Evolutionary conservation across 2,329 filamentous ascomycete genomes (phyloP).

Genomic region (Chalara sp.): DNA sequence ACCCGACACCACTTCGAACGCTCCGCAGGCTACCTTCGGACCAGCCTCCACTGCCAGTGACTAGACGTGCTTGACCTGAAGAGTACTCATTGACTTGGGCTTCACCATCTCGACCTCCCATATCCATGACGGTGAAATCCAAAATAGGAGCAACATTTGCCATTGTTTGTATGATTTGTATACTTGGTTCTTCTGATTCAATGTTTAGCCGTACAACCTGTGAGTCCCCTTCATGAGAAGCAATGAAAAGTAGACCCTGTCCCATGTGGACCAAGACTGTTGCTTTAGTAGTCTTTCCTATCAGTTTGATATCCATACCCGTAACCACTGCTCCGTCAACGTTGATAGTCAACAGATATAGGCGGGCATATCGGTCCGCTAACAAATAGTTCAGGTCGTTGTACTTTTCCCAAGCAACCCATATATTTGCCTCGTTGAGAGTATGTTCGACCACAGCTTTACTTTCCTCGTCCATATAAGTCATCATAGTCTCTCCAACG

Average conservation of each 20-base stretch:
- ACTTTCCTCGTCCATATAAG: constrained; percentile 76
- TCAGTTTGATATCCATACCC: constrained; percentile 61
- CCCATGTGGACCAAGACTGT: constrained; percentile 74
- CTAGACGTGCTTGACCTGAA: constrained; percentile 87
- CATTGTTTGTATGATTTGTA: constrained; percentile 67
- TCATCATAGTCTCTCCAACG: constrained; percentile 72
- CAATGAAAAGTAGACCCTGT: constrained; percentile 70
- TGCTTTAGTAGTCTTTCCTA: constrained; percentile 66
- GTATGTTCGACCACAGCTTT: constrained; percentile 58
- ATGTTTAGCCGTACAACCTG: constrained; percentile 66
- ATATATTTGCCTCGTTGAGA: constrained; percentile 71
- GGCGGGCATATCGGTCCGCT: constrained; percentile 80
- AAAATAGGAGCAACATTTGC: constrained; percentile 85
- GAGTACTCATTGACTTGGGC: constrained; percentile 83
- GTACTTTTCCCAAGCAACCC: constrained; percentile 84
- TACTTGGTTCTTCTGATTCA: constrained; percentile 26
- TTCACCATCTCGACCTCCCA: constrained; percentile 78
- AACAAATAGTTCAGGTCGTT: constrained; percentile 80
- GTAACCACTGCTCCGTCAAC: constrained; percentile 61
- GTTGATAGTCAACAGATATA: constrained; percentile 79
- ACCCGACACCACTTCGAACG: constrained; percentile 85
- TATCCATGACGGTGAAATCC: constrained; percentile 94
- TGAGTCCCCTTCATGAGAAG: constrained; percentile 88
- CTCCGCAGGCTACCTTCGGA: constrained; percentile 83
- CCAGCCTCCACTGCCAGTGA: constrained; percentile 87